A percentile compares a stretch with the other conserved stretches of the same genome.
phyloP scores from a whole-genome alignment of 495 filamentous ascomycete species.

The Penicillium flavigenum region DNA sequence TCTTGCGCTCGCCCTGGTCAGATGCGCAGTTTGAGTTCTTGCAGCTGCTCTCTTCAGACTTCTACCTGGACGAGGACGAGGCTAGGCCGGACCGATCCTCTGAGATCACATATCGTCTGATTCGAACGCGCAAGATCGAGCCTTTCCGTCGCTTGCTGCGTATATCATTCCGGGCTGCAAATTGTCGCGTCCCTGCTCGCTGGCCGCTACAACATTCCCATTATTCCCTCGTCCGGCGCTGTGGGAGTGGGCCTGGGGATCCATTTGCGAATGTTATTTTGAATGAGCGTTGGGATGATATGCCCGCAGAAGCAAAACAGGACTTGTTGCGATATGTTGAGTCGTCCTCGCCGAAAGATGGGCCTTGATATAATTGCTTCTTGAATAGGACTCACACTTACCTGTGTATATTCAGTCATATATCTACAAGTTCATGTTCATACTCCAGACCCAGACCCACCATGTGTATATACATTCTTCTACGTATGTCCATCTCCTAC shows the following conservation, averaged over 20 bases:
- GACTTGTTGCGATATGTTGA: conserved; percentile 28
- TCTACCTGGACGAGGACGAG: conserved; percentile 40
- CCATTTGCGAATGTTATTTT: conserved; percentile 37
- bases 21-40: conserved; percentile 44
- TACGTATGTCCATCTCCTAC: neutral
- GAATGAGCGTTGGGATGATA: conserved; percentile 35
- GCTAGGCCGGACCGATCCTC: conserved; percentile 12
- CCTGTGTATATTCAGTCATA: neutral
- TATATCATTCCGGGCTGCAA: conserved; percentile 29
- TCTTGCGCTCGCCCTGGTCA: conserved; percentile 47
- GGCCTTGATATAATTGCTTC: neutral
- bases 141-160: conserved; percentile 35
- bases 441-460: neutral
- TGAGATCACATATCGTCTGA: conserved; percentile 26
- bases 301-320: conserved; percentile 18
- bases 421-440: neutral
- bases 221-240: conserved; percentile 31
- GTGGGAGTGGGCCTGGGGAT: conserved; percentile 31
- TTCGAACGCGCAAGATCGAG: conserved; percentile 34
- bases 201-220: conserved; percentile 36
- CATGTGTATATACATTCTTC: neutral
- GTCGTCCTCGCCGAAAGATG: conserved; percentile 9
- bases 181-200: conserved; percentile 31
- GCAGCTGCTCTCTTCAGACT: conserved; percentile 30
- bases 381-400: neutral